Evolutionary conservation across 2,329 filamentous ascomycete species (phyloP), one percentile per base, ranked within the genome.

Genomic region (Aspergillus bombycis): DNA sequence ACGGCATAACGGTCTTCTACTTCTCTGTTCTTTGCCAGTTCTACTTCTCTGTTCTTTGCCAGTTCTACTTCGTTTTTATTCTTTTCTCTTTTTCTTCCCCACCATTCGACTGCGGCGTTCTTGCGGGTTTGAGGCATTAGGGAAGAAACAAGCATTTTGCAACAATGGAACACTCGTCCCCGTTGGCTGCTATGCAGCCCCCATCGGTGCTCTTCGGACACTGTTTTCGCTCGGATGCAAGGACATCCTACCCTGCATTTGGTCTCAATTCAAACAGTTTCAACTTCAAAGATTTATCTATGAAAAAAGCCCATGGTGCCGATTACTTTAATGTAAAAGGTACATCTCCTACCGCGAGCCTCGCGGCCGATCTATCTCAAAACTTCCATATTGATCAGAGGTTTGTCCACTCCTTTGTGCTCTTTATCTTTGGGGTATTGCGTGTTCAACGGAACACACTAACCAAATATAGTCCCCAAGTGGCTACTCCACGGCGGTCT

Each of bases 371-470:
- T 80, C 85, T 98, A 72, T 97, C 94, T 63, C 93, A 97, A 77
- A 99, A 98, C 83, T 96, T 98, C 77, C 91, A 94, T 76, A 91
- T 98, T 77, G 94, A 97, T 79, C 93, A 91, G 75, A 97, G 94
- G 94, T 97, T 84, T 70, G 86, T 75, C 58, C 19, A 26, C n/a
- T 55, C 23, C 41, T 53, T 65, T 66, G 66, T 71, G 72, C 65
- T 56, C 62, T 54, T 21, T 10, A n/a, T 55, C 28, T 26, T 36
- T 57, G 41, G 10, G 8, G 26, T 43, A 34, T 61, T 59, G 59
- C 59, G 36, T 26, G 48, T n/a, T 65, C 50, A 68, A 68, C 70
- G 66, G 65, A 67, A 34, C 48, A 26, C 68, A 68, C 78, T 85
- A 70, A 85, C 77, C 77, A 70, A 73, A 69, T 73, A 62, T 78